These are phyloP conservation scores for Candida multigemmis DNA, from an alignment of 805 yeast genomes.

Conservation along the genomic window DNA sequence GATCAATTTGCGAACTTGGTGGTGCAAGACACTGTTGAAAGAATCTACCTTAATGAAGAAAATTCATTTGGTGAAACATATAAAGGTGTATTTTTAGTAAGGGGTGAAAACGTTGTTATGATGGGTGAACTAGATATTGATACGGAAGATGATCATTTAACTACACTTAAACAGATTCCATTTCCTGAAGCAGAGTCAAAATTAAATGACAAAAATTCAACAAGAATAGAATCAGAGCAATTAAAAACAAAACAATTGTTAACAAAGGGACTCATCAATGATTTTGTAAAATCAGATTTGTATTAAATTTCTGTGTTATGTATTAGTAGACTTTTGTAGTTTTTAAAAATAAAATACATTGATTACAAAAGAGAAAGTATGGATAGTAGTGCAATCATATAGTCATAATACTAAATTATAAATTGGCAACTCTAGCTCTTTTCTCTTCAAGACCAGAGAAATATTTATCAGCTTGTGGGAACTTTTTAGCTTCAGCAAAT, in stretches of 20 bases:
- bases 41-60: conserved; percentile 50
- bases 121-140: conserved; percentile 91
- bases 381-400: not conserved
- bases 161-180: conserved; percentile 45
- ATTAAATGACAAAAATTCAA: conserved; percentile 17
- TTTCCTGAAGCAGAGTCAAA: conserved; percentile 52
- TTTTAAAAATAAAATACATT: not conserved
- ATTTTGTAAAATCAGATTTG: conserved; percentile 46
- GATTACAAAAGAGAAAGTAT: not conserved
- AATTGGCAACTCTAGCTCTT: conserved; percentile 12
- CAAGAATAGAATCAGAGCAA: conserved; percentile 32
- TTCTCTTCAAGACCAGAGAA: conserved; percentile 15
- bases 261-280: conserved; percentile 48
- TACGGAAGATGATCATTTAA: conserved; percentile 64
- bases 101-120: conserved; percentile 95
- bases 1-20: conserved; percentile 94
- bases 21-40: conserved; percentile 82
- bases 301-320: conserved; percentile 22
- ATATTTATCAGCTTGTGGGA: conserved; percentile 23
- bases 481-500: conserved; percentile 33
- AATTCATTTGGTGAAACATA: conserved; percentile 61
- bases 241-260: conserved; percentile 39
- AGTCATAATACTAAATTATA: too few species aligned
- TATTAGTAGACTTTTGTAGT: not conserved
- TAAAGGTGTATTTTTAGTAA: conserved; percentile 75